Conservation (phyloP, 1,284 basidiomycete genomes). For the Mycena citricolor region DNA sequence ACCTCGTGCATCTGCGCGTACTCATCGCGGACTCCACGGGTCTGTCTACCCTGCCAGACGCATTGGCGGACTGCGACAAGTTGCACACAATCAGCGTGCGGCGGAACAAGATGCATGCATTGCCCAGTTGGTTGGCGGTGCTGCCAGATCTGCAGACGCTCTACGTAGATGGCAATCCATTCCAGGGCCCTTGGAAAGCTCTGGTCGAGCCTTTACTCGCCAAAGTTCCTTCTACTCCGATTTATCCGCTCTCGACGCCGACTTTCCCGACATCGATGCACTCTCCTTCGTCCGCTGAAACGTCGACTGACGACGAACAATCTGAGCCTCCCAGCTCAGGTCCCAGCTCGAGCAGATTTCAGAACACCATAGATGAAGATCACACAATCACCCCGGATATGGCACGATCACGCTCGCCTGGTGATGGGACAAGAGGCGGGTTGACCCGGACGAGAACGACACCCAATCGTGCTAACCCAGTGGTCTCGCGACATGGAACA, state of each 20-base stretch:
- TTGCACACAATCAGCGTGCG: conserved; percentile 88
- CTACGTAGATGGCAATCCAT: conserved; percentile 91
- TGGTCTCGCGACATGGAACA: conserved; percentile 41
- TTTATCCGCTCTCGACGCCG: conserved; percentile 68
- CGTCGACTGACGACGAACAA: conserved; percentile 48
- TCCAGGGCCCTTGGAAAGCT: conserved; percentile 88
- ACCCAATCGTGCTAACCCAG: conserved; percentile 60
- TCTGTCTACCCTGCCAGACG: conserved; percentile 70
- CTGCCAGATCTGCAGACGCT: conserved; percentile 82
- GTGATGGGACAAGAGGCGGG: conserved; percentile 49
- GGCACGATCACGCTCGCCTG: conserved; percentile 51
- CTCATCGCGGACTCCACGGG: conserved; percentile 89
- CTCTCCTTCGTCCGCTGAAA: conserved; percentile 45
- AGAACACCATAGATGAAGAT: conserved; percentile 52
- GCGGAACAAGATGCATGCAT: conserved; percentile 83
- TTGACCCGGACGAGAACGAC: conserved; percentile 69
- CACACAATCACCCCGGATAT: conserved; percentile 69
- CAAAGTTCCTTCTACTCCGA: conserved; percentile 57
- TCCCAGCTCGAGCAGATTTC: conserved; percentile 24
- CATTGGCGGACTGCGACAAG: conserved; percentile 66
- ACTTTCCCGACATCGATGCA: conserved; percentile 52
- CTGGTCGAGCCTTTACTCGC: conserved; percentile 80
- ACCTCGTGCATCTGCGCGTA: conserved; percentile 77
- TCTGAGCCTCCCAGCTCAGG: conserved; percentile 48
- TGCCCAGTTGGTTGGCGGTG: conserved; percentile 92